Evolutionary conservation across 805 yeast genomes (phyloP), one percentile per base, ranked within the genome.

Genomic region (Millerago galiae): DNA sequence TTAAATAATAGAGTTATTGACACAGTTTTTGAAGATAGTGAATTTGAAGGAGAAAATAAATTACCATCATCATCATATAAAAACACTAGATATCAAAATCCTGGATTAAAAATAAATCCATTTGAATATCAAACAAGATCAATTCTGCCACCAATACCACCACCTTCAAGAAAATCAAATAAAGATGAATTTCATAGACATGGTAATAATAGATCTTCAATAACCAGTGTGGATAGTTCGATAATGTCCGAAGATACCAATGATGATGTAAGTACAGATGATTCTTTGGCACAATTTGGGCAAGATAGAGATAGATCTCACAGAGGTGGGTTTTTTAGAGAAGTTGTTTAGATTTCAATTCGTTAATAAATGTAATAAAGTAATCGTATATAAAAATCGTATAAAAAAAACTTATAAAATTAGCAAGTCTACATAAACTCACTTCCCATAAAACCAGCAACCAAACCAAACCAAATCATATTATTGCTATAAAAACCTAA

Each of bases 21-120:
- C 16, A 56, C 61, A 1, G 58, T 56, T n/a, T 44, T 48, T 31
- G 61, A 56, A 39, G 61, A 54, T 11, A 38, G 50, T 2, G 59
- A 56, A 37, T 29, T 49, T 6, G 42, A 49, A 29, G 25, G 6
- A 27, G 13, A 7, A 15, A 25, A 31, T 9, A 8, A 29, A 18
- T 21, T 26, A 17, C 29, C 33, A 27, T 14, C 35, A 13, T 24
- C 41, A 6, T 17, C 32, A 31, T 15, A 21, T 6, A 28, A 15
- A 3, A 26, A 37, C 11, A 39, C 34, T 12, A 41, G 44, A 10
- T 55, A 52, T 28, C 50, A 52, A 37, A 46, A 49, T 21, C 31
- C 45, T 3, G 56, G 57, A 11, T 37, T 52, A 3, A 45, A 41
- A n/a, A 34, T 44, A 2, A 52, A 55, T 37, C 58, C 57, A 40